Evolutionary conservation across 192 early-diverging fungal genomes (phyloP).

Genomic region (Linnemannia exigua): DNA sequence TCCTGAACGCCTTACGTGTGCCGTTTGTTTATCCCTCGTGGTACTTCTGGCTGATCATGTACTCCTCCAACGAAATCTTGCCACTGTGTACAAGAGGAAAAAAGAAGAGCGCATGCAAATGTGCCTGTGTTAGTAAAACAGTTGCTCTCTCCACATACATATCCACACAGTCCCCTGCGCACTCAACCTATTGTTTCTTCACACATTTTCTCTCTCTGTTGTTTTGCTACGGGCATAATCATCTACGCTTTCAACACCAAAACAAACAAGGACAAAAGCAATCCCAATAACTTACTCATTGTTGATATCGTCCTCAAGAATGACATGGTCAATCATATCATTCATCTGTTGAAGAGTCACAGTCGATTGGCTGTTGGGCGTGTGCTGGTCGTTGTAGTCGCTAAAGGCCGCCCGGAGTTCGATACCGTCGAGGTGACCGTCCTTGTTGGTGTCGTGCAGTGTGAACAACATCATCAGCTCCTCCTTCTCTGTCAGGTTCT

Average conservation of each 20-base stretch:
- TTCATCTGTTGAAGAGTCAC: conserved; percentile 65
- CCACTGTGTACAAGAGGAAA: conserved; percentile 54
- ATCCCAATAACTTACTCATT: conserved; percentile 67
- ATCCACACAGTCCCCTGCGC: neutral
- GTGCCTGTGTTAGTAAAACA: neutral
- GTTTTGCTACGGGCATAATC: neutral
- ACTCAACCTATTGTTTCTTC: too few relatives aligned
- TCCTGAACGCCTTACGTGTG: neutral
- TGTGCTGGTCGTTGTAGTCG: conserved; percentile 51
- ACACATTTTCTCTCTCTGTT: neutral
- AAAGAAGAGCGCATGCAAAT: neutral
- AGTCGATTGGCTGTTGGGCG: conserved; percentile 8
- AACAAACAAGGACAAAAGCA: neutral
- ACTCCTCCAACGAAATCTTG: conserved; percentile 69
- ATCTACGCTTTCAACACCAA: neutral
- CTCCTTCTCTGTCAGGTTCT: conserved; percentile 65
- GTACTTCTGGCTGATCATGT: conserved; percentile 64
- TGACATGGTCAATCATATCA: conserved; percentile 79
- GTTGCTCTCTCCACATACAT: neutral
- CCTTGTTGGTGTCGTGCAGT: conserved; percentile 79
- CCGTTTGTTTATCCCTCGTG: conserved; percentile 46
- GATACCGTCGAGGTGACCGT: conserved; percentile 82
- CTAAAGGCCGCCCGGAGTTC: conserved; percentile 77
- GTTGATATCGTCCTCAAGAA: conserved; percentile 82
- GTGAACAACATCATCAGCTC: conserved; percentile 80